Base-by-base conservation (phyloP, 441 rosid genomes). In the Oxalis stricta region DNA sequence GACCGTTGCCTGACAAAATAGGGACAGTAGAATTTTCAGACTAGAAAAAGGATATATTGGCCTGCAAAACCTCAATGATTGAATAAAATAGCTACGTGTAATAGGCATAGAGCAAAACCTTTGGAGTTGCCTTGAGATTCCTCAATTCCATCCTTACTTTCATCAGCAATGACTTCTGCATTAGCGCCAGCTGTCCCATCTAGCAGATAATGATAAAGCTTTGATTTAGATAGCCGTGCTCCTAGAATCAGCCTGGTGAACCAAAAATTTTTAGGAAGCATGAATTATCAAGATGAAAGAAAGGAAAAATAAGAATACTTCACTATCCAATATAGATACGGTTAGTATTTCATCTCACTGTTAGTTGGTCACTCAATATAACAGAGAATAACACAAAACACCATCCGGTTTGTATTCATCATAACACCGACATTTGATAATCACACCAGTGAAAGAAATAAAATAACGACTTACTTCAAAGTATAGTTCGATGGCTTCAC, bases 141-240 rank as follows among this genome's bases (percentile, higher is more conserved):
- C 49, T 43, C 61, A 26, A 18, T 35, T 32, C 18, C 44, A 31
- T 64, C 53, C 28, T 73, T 61, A 40, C 68, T 75, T 51, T 75
- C 79, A 10, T 71, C 72, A 20, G 49, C 65, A 17, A 26, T 41
- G 39, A 54, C 64, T 51, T 72, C 82, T 31, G 44, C 62, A 55
- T 70, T 75, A 44, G 92, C 66, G 63, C 80, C 97, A 5, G 72
- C 76, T 26, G 95, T 84, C 50, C 95, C 95, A 53, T 84, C 92
- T 52, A 84, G 63, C 33, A 84, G 73, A 63, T 63, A 69, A 33
- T 17, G 59, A 30, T 77, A 72, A 60, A 79, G 48, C 65, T 77
- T 52, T 43, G 61, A 50, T 56, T 58, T 76, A 35, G 86, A 75
- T 41, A 76, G 58, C 37, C 60, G 43, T 46, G 38, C 37, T 58